Percentiles rank a stretch among this genome's conserved stretches.
Conservation (phyloP, 331 rosid species). For the Pyracantha coccinea region DNA sequence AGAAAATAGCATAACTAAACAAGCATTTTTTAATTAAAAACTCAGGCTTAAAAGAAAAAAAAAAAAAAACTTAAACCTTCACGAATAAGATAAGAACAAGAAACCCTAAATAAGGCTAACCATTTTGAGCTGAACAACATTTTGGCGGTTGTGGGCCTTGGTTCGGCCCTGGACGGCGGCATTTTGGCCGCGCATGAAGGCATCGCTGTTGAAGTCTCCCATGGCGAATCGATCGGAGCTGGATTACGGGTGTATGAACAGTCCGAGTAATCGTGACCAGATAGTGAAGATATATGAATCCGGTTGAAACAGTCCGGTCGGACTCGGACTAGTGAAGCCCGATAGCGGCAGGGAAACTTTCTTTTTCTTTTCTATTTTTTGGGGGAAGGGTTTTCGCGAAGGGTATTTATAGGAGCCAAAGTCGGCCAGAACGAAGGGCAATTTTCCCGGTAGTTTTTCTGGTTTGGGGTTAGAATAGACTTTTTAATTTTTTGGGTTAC, state of each 20-base stretch:
- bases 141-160: conserved; percentile 97
- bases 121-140: conserved; percentile 94
- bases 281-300: not conserved
- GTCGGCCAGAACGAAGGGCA: not conserved
- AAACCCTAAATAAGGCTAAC: conserved; percentile 15
- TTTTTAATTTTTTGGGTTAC: not conserved
- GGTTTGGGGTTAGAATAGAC: too few species aligned
- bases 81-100: too few species aligned
- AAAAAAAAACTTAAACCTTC: too few species aligned
- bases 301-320: conserved; percentile 20
- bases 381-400: not conserved
- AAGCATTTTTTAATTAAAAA: too few species aligned
- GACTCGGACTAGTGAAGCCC: not conserved
- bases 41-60: too few species aligned
- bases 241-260: conserved; percentile 2
- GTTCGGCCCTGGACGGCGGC: conserved; percentile 97
- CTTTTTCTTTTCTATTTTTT: too few species aligned
- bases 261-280: not conserved
- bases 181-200: conserved; percentile 89
- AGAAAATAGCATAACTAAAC: too few species aligned
- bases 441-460: too few species aligned
- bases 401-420: not conserved
- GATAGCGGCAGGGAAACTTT: conserved; percentile 8
- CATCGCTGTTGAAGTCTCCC: conserved; percentile 53
- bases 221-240: conserved; percentile 27